Evolutionary conservation across 345 rosid species (phyloP).

Genomic region (Acer negundo): DNA sequence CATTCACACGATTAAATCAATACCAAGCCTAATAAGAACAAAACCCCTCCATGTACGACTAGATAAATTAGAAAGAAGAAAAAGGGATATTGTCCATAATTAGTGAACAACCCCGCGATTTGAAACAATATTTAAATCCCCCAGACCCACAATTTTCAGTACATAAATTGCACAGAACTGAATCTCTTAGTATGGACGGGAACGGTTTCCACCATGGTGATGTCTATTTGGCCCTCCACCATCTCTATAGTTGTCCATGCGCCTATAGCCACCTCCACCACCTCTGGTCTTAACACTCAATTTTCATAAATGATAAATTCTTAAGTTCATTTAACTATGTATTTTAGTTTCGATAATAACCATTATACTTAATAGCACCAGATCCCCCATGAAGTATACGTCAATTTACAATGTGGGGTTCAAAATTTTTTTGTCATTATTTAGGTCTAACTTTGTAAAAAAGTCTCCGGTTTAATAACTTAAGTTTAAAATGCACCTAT

Average conservation of each 20-base stretch:
- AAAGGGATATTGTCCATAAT: constrained; percentile 53
- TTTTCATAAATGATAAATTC: no score
- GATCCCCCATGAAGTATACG: no score
- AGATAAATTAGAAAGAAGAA: constrained; percentile 37
- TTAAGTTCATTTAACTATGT: no score
- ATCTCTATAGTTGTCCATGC: constrained; percentile 70
- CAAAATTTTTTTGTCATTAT: no score
- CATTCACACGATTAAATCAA: constrained; percentile 61
- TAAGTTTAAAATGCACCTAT: no score
- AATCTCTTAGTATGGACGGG: constrained; percentile 78
- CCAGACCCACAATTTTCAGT: constrained; percentile 57
- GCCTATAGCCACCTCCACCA: constrained; percentile 61
- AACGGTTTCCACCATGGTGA: constrained; percentile 83
- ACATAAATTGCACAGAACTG: constrained; percentile 49
- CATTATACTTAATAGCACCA: no score
- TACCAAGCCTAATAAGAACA: constrained; percentile 42
- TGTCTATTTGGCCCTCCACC: constrained; percentile 86
- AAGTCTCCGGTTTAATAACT: no score
- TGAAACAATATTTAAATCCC: constrained; percentile 47
- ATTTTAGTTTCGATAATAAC: no score
- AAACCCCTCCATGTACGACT: constrained; percentile 32
- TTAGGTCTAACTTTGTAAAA: no score
- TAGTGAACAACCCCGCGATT: constrained; percentile 49
- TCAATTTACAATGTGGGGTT: no score
- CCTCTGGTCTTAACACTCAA: no score